Conservation (phyloP, 495 filamentous ascomycete species). For the Talaromyces thailandensis region DNA sequence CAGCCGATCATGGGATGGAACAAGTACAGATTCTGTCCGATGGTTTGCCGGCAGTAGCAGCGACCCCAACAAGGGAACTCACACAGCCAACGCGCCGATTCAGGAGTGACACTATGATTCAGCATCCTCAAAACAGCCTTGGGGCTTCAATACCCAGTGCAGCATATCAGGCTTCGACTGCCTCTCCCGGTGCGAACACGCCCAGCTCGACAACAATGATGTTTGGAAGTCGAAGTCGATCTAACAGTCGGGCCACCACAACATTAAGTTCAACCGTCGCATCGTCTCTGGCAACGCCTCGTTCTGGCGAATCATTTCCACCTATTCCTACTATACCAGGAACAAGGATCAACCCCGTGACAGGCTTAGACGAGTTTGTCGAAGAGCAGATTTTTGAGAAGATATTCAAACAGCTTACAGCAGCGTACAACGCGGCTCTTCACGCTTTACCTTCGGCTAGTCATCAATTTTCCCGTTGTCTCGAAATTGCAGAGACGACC, state of each 20-base stretch:
- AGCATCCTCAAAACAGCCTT: slow-evolving; percentile 39
- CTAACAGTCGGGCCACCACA: slow-evolving; percentile 41
- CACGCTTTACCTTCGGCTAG: slow-evolving; percentile 56
- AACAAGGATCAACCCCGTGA: slow-evolving; percentile 42
- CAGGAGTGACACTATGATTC: slow-evolving; percentile 54
- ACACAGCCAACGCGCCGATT: slow-evolving; percentile 38
- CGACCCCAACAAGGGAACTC: slow-evolving; percentile 54
- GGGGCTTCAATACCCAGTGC: slow-evolving; percentile 9
- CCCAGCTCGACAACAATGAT: slow-evolving; percentile 19
- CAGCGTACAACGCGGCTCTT: slow-evolving; percentile 57
- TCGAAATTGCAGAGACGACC: slow-evolving; percentile 37
- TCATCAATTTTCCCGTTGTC: slow-evolving; percentile 46
- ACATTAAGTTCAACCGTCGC: slow-evolving; percentile 37
- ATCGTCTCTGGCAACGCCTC: slow-evolving; percentile 52
- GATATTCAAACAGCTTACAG: slow-evolving; percentile 64
- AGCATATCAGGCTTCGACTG: slow-evolving; percentile 18
- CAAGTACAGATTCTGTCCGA: slow-evolving; percentile 17
- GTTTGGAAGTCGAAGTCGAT: slow-evolving; percentile 35
- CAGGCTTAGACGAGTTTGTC: slow-evolving; percentile 53
- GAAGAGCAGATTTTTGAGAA: slow-evolving; percentile 73
- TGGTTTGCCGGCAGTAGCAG: slow-evolving; percentile 37
- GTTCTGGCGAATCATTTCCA: slow-evolving; percentile 71
- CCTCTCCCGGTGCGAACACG: slow-evolving; percentile 26
- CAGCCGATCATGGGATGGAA: slow-evolving; percentile 15
- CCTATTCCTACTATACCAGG: slow-evolving; percentile 37